Conservation (phyloP, 192 early-diverging fungal species). For the Entomortierella beljakovae region DNA sequence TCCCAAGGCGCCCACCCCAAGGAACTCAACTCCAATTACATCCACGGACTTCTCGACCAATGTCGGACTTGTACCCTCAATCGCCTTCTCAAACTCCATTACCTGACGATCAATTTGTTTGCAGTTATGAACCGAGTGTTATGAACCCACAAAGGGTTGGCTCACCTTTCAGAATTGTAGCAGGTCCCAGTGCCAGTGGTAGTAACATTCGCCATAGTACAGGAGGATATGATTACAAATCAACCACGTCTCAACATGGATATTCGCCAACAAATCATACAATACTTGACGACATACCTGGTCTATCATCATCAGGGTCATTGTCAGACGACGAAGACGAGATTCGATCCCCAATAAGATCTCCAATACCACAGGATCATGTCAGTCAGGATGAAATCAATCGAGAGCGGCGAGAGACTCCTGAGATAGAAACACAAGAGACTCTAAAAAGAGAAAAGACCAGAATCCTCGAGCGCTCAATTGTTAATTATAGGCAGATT, state of each 20-base stretch:
- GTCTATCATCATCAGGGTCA: constrained; percentile 29
- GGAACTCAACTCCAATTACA: constrained; percentile 17
- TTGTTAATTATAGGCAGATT: constrained; percentile 33
- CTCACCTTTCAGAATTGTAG: neutral
- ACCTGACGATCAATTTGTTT: neutral
- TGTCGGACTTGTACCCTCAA: neutral
- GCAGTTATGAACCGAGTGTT: neutral
- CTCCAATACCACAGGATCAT: constrained; percentile 8
- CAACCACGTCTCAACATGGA: constrained; percentile 15
- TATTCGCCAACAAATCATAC: constrained; percentile 18
- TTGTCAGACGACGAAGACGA: constrained; percentile 36
- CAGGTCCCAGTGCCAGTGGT: neutral
- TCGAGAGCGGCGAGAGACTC: neutral
- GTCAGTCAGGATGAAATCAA: neutral
- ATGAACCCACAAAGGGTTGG: neutral
- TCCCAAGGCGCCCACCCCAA: neutral
- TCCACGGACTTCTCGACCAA: neutral
- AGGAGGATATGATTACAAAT: constrained; percentile 13
- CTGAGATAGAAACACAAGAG: constrained; percentile 37
- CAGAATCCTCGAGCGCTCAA: constrained; percentile 28
- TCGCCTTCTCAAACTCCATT: constrained; percentile 7
- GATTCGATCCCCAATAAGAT: constrained; percentile 13
- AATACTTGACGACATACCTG: constrained; percentile 30
- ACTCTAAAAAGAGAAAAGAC: constrained; percentile 43
- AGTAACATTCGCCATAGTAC: neutral